These are phyloP conservation scores for Cryptococcus sp. DNA, from an alignment of 1,284 basidiomycete species.

Conservation along the genomic window DNA sequence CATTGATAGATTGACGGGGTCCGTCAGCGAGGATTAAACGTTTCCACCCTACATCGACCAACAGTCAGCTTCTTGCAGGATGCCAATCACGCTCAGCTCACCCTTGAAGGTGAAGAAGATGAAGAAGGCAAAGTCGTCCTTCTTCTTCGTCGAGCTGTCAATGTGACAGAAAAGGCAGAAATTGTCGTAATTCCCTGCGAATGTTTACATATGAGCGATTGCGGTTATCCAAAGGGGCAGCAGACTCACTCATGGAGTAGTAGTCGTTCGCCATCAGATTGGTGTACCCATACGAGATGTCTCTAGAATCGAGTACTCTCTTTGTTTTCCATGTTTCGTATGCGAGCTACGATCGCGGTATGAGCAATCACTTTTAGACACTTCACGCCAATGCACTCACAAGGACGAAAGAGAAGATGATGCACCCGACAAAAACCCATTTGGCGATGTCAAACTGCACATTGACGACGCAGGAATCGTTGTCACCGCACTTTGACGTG, in stretches of 20 bases:
- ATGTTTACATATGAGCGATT: slow-evolving; percentile 1
- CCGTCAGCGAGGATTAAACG: slow-evolving; percentile 88
- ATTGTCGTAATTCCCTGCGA: slow-evolving; percentile 84
- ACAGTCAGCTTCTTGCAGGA: background rate
- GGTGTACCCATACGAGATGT: slow-evolving; percentile 95
- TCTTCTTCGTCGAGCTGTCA: slow-evolving; percentile 90
- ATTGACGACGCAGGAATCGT: slow-evolving; percentile 65
- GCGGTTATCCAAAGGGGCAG: background rate
- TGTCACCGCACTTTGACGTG: slow-evolving; percentile 69
- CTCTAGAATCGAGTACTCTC: slow-evolving; percentile 88
- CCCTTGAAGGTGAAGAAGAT: slow-evolving; percentile 99
- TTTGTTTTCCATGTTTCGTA: slow-evolving; percentile 92
- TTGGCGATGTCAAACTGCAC: slow-evolving; percentile 88
- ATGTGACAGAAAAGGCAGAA: slow-evolving; percentile 99
- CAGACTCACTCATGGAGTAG: slow-evolving; percentile 77
- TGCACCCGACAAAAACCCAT: slow-evolving; percentile 97
- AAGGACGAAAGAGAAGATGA: slow-evolving; percentile 93
- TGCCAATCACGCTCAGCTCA: slow-evolving; percentile 49
- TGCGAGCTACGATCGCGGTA: slow-evolving; percentile 58
- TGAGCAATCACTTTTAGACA: background rate
- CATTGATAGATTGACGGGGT: slow-evolving; percentile 98
- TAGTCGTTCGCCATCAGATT: slow-evolving; percentile 97
- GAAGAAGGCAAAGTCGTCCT: slow-evolving; percentile 97
- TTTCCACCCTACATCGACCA: slow-evolving; percentile 78
- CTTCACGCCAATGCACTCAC: slow-evolving; percentile 55